A percentile compares a stretch with the other conserved stretches of the same genome.
These are phyloP conservation scores for Neurospora sp. DNA, from an alignment of 495 filamentous ascomycete species.

Conservation along the genomic window DNA sequence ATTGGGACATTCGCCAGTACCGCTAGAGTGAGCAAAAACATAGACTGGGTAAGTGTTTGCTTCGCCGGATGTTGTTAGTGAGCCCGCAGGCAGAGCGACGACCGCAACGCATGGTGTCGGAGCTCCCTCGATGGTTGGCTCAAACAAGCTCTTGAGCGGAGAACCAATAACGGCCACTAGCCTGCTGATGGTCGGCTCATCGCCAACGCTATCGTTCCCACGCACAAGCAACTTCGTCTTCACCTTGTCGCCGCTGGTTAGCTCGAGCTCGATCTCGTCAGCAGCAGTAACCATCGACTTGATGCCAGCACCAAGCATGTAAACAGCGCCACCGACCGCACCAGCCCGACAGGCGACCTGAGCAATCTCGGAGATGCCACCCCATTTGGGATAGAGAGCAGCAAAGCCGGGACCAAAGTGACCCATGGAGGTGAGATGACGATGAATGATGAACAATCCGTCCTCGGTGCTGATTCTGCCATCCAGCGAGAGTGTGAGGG, in stretches of 20 bases:
- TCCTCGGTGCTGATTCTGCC: constrained; percentile 45
- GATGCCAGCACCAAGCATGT: constrained; percentile 68
- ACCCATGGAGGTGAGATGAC: constrained; percentile 80
- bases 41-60: constrained; percentile 51
- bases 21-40: constrained; percentile 68
- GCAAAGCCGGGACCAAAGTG: constrained; percentile 80
- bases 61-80: constrained; percentile 20
- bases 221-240: constrained; percentile 45
- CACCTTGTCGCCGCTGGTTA: constrained; percentile 52
- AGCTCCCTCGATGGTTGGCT: constrained; percentile 59
- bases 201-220: constrained; percentile 23
- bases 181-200: constrained; percentile 20
- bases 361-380: constrained; percentile 80
- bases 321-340: constrained; percentile 84
- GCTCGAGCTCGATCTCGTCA: constrained; percentile 33
- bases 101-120: constrained; percentile 65
- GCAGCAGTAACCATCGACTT: constrained; percentile 18
- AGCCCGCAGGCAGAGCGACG: constrained; percentile 54
- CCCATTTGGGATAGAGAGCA: constrained; percentile 81
- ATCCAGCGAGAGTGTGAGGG: constrained; percentile 66
- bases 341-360: constrained; percentile 88
- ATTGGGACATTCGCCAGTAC: constrained; percentile 77
- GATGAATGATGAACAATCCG: constrained; percentile 58
- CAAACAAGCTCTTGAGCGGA: constrained; percentile 55
- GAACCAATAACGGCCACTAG: constrained; percentile 60